Percentiles rank a stretch among this genome's conserved stretches.
Conservation (phyloP, 2,329 filamentous ascomycete genomes). For the Xylaria arbuscula region DNA sequence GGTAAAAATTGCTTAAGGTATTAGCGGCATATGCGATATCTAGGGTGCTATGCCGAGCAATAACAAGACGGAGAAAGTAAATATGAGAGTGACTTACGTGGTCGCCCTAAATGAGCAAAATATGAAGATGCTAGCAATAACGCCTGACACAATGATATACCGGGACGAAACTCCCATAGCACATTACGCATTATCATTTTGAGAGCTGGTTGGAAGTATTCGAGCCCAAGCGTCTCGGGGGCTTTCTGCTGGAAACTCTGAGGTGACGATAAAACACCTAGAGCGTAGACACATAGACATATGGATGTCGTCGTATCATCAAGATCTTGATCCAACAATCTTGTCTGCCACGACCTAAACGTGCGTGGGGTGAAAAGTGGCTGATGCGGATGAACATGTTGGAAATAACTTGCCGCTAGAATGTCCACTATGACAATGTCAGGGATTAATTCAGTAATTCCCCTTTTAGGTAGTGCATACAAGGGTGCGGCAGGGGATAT, state of each 20-base stretch:
- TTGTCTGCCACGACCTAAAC: slow-evolving; percentile 48
- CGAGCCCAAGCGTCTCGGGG: slow-evolving; percentile 48
- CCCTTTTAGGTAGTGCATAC: not conserved
- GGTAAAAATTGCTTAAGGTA: not conserved
- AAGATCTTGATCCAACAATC: slow-evolving; percentile 44
- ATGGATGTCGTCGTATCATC: slow-evolving; percentile 50
- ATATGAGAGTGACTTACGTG: slow-evolving; percentile 36
- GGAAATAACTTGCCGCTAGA: slow-evolving; percentile 51
- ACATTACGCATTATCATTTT: slow-evolving; percentile 51
- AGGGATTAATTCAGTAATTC: slow-evolving; percentile 6
- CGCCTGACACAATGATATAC: slow-evolving; percentile 50
- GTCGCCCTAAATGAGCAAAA: slow-evolving; percentile 52
- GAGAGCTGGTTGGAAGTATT: slow-evolving; percentile 52
- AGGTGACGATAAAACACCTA: slow-evolving; percentile 48
- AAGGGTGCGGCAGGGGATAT: not conserved
- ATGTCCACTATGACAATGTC: slow-evolving; percentile 37
- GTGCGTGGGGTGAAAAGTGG: slow-evolving; percentile 50
- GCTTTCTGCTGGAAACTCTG: slow-evolving; percentile 37
- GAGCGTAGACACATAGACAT: slow-evolving; percentile 53
- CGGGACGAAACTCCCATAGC: slow-evolving; percentile 51
- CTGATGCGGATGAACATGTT: slow-evolving; percentile 51
- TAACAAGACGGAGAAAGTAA: not conserved
- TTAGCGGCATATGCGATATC: not conserved
- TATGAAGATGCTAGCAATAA: slow-evolving; percentile 54
- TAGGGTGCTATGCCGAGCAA: not conserved